Percentiles rank a stretch among this genome's conserved stretches.
Evolutionary conservation across 2,329 filamentous ascomycete genomes (phyloP).

Genomic region (Triangularia verruculosa): DNA sequence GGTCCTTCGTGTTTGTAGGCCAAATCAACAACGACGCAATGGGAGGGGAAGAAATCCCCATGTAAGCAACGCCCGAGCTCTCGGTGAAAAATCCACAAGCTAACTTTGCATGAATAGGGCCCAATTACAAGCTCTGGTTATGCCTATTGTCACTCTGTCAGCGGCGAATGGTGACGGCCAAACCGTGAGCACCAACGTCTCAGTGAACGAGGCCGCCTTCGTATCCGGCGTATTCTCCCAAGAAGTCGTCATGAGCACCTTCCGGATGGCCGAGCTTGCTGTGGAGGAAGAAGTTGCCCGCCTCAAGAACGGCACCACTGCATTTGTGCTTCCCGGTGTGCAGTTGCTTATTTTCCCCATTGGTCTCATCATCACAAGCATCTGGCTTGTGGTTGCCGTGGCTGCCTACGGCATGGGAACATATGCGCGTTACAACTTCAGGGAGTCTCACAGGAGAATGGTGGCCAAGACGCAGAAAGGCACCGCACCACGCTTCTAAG

Average conservation of each 20-base stretch:
- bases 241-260: conserved; percentile 51
- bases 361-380: conserved; percentile 62
- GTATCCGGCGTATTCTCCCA: conserved; percentile 67
- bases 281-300: conserved; percentile 46
- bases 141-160: conserved; percentile 65
- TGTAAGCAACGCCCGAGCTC: conserved; percentile 46
- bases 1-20: conserved; percentile 66
- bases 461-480: conserved; percentile 43
- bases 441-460: conserved; percentile 58
- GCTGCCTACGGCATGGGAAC: conserved; percentile 62
- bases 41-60: conserved; percentile 50
- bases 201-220: conserved; percentile 68
- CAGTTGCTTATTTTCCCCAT: conserved; percentile 67
- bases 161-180: conserved; percentile 52
- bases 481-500: conserved; percentile 31
- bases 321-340: conserved; percentile 68
- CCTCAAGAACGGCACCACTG: conserved; percentile 51
- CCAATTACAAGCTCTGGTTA: conserved; percentile 59
- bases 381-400: conserved; percentile 59
- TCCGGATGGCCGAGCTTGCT: conserved; percentile 47
- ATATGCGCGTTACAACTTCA: conserved; percentile 62
- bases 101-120: conserved; percentile 39
- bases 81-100: not conserved
- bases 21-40: conserved; percentile 60
- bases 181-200: conserved; percentile 60